Base-by-base conservation (phyloP, 164 flowering plant genomes). In the Nymphaea colorata region DNA sequence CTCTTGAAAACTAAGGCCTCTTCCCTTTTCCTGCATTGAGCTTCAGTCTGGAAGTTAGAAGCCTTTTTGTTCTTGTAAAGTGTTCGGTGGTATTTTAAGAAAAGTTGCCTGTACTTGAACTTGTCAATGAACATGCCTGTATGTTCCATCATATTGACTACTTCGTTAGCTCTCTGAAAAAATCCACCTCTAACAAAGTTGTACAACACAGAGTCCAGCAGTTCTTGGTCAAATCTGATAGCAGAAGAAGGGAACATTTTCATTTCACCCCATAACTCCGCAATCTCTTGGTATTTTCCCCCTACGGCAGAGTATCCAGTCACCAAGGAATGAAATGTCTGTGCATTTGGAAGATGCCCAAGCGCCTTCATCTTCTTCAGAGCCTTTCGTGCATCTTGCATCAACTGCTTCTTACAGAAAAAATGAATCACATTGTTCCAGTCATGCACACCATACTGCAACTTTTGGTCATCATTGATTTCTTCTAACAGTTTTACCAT, bases 241-340 rank as follows among this genome's bases (percentile, higher is more conserved):
- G 84, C 68, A 61, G 82, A 70, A 41, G 88, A 68, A 68, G 90
- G 84, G 74, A 85, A 70, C 61, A 79, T 77, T 79, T 94, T 94
- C 99, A 94, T 94, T 78, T 90, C 98, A 44, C 96, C 99, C 98
- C 98, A 91, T 41, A 94, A 75, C 70, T 89, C 96, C 3, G 96
- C 80, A 42, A 91, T 96, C 82, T 91, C 98, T 12, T 69, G 12
- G 71, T 95, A 90, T 64, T 91, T 94, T 0, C 96, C 92, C 17
- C 98, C 97, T 51, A 90, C 69, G 47, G 96, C 96, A 71, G 98
- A 90, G 78, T 95, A 90, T 4, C 94, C 97, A 12, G 92, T 92
- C 64, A 92, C 97, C 84, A 95, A 70, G 42, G 98, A 92, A 73
- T 92, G 98, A 72, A 86, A 95, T 25, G 99, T 95, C 73, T 90